Percentiles rank a stretch among this genome's conserved stretches.
phyloP scores from a whole-genome alignment of 208 protist species.

The Herpetomonas samuelpessoai region DNA sequence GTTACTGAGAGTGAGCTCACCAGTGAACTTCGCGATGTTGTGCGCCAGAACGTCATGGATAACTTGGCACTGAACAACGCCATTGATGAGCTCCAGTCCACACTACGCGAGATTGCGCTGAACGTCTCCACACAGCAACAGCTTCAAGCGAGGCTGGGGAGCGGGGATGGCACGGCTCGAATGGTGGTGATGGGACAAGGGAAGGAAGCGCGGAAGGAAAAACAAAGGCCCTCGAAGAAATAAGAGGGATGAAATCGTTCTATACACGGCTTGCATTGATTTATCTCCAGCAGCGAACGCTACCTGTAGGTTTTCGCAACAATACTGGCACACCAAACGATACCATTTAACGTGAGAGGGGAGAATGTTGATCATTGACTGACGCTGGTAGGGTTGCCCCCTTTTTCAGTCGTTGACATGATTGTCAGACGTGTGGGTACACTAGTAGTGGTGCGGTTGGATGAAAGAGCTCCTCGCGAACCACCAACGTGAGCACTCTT shows the following conservation, averaged over 20 bases:
- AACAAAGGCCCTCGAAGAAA: background rate
- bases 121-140: slow-evolving; percentile 45
- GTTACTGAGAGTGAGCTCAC: slow-evolving; percentile 16
- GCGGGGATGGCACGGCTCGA: slow-evolving; percentile 16
- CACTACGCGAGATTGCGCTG: slow-evolving; percentile 58
- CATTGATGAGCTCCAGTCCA: slow-evolving; percentile 54
- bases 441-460: too few species aligned
- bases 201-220: background rate
- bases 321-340: too few species aligned
- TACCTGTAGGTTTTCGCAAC: too few species aligned
- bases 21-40: slow-evolving; percentile 24
- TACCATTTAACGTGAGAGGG: too few species aligned
- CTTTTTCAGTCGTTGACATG: too few species aligned
- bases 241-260: slow-evolving; percentile 5
- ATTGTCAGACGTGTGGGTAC: too few species aligned
- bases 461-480: too few species aligned
- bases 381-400: too few species aligned
- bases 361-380: too few species aligned
- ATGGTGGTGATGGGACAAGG: slow-evolving; percentile 30
- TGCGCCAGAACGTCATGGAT: slow-evolving; percentile 36
- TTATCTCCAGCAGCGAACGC: too few species aligned
- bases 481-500: too few species aligned
- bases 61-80: slow-evolving; percentile 29
- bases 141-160: slow-evolving; percentile 30
- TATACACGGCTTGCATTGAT: background rate